phyloP scores from a whole-genome alignment of 2,329 filamentous ascomycete species.

The Aplosporella prunicola region DNA sequence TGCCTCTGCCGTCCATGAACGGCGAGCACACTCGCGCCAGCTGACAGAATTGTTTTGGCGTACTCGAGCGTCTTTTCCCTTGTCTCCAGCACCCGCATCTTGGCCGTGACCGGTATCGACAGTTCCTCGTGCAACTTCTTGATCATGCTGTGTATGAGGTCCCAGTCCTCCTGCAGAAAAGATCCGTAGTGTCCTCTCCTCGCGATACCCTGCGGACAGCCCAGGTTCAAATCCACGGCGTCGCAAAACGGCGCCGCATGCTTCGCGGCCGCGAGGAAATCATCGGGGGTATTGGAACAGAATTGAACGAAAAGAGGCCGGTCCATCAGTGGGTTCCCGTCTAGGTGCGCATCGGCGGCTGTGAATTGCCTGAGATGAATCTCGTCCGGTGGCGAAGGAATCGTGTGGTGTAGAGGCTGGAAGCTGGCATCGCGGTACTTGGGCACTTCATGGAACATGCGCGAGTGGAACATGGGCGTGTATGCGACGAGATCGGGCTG shows the following conservation, averaged over 20 bases:
- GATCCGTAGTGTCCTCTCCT: slow-evolving; percentile 84
- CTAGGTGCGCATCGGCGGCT: slow-evolving; percentile 43
- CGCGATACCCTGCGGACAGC: slow-evolving; percentile 93
- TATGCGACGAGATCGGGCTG: slow-evolving; percentile 65
- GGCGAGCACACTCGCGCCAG: slow-evolving; percentile 86
- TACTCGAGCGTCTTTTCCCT: slow-evolving; percentile 81
- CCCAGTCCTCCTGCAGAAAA: slow-evolving; percentile 89
- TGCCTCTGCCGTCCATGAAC: slow-evolving; percentile 83
- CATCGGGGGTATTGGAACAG: slow-evolving; percentile 79
- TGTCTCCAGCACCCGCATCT: slow-evolving; percentile 83
- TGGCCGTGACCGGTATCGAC: slow-evolving; percentile 80
- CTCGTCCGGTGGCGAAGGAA: slow-evolving; percentile 26
- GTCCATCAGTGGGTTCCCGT: slow-evolving; percentile 78
- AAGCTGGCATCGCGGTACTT: slow-evolving; percentile 76
- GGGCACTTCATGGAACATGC: slow-evolving; percentile 67
- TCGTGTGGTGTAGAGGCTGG: slow-evolving; percentile 48
- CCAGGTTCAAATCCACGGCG: slow-evolving; percentile 89
- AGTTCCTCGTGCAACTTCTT: slow-evolving; percentile 71
- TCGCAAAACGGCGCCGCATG: slow-evolving; percentile 82
- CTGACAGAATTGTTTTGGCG: slow-evolving; percentile 73
- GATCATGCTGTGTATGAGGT: slow-evolving; percentile 72
- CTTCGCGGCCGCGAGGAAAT: slow-evolving; percentile 67
- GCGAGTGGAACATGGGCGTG: slow-evolving; percentile 92
- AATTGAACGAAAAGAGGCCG: slow-evolving; percentile 93
- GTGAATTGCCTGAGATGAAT: slow-evolving; percentile 25